Evolutionary conservation across 2,329 filamentous ascomycete genomes (phyloP).

Genomic region (Penicillium griseofulvum): DNA sequence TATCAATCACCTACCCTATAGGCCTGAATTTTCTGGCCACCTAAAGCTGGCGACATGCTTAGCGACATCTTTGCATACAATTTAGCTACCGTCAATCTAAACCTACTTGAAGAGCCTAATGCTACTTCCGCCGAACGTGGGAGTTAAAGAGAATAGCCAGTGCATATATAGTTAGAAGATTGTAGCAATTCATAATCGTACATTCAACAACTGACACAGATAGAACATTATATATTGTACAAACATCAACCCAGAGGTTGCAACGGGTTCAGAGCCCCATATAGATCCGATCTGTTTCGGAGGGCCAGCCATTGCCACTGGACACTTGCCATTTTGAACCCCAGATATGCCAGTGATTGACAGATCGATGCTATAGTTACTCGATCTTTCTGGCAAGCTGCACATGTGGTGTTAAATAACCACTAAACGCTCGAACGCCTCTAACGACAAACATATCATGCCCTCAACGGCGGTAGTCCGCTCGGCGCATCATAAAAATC

Average conservation of each 20-base stretch:
- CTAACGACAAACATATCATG: conserved; percentile 3
- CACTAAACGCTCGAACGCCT: neutral
- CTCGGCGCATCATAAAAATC: conserved; percentile 43
- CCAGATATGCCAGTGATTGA: neutral
- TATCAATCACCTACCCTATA: neutral
- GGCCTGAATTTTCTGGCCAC: neutral
- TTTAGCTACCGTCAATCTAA: neutral
- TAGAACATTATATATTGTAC: neutral
- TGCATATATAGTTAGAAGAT: neutral
- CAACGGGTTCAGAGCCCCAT: neutral
- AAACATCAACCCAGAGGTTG: neutral
- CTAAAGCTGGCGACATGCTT: neutral
- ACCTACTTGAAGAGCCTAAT: neutral
- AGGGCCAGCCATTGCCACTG: neutral
- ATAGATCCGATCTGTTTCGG: neutral
- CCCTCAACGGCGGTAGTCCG: conserved; percentile 33
- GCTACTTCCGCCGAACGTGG: neutral
- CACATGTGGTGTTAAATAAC: no score
- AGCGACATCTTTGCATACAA: neutral
- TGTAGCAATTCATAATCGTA: neutral
- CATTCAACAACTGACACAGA: neutral
- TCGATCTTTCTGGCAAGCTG: neutral
- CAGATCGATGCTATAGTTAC: neutral
- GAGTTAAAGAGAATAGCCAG: neutral
- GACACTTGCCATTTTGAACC: neutral